A percentile compares a stretch with the other conserved stretches of the same genome.
Evolutionary conservation across 2,329 filamentous ascomycete genomes (phyloP).

Genomic region (Plenodomus biglobosus): DNA sequence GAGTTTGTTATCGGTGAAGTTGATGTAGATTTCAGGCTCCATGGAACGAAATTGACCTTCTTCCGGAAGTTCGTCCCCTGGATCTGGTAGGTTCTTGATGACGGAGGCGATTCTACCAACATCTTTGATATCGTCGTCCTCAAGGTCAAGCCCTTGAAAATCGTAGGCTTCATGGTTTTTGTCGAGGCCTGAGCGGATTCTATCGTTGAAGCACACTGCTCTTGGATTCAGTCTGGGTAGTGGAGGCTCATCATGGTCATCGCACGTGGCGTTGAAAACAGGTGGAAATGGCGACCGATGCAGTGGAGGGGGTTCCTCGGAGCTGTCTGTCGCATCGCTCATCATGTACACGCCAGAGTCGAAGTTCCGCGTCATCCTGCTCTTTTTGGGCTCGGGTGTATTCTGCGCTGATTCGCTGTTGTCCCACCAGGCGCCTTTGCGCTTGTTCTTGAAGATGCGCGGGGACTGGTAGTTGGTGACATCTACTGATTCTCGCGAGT

Average conservation of each 20-base stretch:
- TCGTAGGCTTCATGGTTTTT: conserved; percentile 18
- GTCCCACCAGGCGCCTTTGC: conserved; percentile 37
- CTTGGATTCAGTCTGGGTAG: conserved; percentile 1
- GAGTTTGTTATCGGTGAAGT: conserved; percentile 27
- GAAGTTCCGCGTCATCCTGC: conserved; percentile 33
- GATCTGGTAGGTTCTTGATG: conserved; percentile 26
- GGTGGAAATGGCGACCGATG: conserved; percentile 20
- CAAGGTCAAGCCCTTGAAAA: conserved; percentile 14
- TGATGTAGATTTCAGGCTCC: conserved; percentile 27
- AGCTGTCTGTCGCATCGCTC: conserved; percentile 30
- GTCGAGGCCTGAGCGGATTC: conserved; percentile 18
- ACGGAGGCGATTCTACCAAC: conserved; percentile 30
- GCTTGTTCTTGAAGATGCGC: conserved; percentile 38
- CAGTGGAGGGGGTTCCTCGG: conserved; percentile 11
- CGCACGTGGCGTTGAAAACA: conserved; percentile 4
- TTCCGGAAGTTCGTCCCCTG: conserved; percentile 26
- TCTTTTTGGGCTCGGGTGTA: conserved; percentile 26
- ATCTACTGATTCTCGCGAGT: conserved; percentile 31
- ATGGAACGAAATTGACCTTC: conserved; percentile 37
- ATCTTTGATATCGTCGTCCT: conserved; percentile 27
- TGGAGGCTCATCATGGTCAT: not conserved
- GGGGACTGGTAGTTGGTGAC: conserved; percentile 37
- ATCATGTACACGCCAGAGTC: conserved; percentile 39
- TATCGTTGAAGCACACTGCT: conserved; percentile 8
- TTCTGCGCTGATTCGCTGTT: conserved; percentile 16